Percentiles rank a stretch among this genome's conserved stretches.
phyloP scores from a whole-genome alignment of 2,329 filamentous ascomycete genomes.

The Monosporascus sp. region DNA sequence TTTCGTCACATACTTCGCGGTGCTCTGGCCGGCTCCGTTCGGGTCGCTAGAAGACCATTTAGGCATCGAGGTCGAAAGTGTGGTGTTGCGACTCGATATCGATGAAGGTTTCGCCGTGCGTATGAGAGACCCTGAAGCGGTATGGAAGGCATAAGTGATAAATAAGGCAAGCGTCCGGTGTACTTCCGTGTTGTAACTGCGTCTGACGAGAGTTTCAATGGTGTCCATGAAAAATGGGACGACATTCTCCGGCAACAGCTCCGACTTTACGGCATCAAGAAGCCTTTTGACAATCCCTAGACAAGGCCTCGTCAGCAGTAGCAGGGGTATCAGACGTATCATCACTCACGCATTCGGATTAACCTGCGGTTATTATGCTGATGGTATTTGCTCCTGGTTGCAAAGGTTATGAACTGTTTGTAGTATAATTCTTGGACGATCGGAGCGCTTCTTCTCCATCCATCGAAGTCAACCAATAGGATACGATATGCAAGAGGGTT shows the following conservation, averaged over 20 bases:
- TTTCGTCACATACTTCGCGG: constrained; percentile 48
- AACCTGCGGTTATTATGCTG: constrained; percentile 87
- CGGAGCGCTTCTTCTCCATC: constrained; percentile 77
- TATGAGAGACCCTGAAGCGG: constrained; percentile 41
- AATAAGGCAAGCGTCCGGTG: constrained; percentile 85
- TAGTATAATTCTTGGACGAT: constrained; percentile 87
- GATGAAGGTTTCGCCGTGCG: constrained; percentile 47
- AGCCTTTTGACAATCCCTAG: constrained; percentile 84
- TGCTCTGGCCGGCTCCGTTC: constrained; percentile 24
- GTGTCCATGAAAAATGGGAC: constrained; percentile 73
- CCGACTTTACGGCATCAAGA: constrained; percentile 84
- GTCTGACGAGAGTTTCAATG: constrained; percentile 73
- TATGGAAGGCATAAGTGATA: constrained; percentile 85
- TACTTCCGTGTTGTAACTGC: constrained; percentile 77
- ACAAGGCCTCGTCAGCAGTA: constrained; percentile 9
- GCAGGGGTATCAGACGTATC: constrained; percentile 2
- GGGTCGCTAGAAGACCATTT: constrained; percentile 32
- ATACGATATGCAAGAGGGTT: constrained; percentile 94
- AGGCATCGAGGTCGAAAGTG: constrained; percentile 31
- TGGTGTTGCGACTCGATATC: constrained; percentile 34
- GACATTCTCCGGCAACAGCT: constrained; percentile 67
- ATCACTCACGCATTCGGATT: constrained; percentile 75
- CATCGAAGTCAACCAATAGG: constrained; percentile 85
- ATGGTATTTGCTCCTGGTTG: constrained; percentile 83
- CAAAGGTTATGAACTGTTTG: constrained; percentile 83